phyloP scores from a whole-genome alignment of 2,329 filamentous ascomycete species.

The Aureobasidium sp. region DNA sequence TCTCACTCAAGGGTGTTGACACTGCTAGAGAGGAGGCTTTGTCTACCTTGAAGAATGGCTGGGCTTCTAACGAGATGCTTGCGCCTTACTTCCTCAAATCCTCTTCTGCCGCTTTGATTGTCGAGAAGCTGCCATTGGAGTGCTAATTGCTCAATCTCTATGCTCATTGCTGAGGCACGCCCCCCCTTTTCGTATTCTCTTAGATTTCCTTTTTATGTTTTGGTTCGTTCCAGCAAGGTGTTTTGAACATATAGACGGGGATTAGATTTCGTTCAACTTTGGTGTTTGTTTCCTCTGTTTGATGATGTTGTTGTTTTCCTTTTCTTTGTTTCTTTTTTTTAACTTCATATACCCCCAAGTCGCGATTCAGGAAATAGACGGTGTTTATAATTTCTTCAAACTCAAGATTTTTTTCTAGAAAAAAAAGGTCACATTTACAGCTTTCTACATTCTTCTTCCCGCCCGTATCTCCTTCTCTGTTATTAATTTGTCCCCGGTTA shows the following conservation, averaged over 20 bases:
- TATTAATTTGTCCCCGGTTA: no score
- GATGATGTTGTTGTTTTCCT: neutral
- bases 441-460: no score
- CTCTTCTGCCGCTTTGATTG: neutral
- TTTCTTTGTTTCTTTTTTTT: neutral
- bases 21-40: slow-evolving; percentile 15
- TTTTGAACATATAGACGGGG: neutral
- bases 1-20: slow-evolving; percentile 11
- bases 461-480: no score
- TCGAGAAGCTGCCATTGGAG: slow-evolving; percentile 7
- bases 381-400: neutral
- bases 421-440: no score
- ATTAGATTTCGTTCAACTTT: neutral
- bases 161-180: neutral
- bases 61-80: slow-evolving; percentile 15
- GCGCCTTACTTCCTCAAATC: slow-evolving; percentile 15
- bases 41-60: slow-evolving; percentile 5
- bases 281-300: neutral
- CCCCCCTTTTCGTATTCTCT: neutral
- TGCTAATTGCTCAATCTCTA: neutral
- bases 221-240: neutral
- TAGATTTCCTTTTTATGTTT: neutral
- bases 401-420: no score
- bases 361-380: slow-evolving; percentile 1
- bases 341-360: neutral